Percentiles rank a stretch among this genome's conserved stretches.
Conservation (phyloP, 2,329 filamentous ascomycete genomes). For the Alternaria ethzedia region DNA sequence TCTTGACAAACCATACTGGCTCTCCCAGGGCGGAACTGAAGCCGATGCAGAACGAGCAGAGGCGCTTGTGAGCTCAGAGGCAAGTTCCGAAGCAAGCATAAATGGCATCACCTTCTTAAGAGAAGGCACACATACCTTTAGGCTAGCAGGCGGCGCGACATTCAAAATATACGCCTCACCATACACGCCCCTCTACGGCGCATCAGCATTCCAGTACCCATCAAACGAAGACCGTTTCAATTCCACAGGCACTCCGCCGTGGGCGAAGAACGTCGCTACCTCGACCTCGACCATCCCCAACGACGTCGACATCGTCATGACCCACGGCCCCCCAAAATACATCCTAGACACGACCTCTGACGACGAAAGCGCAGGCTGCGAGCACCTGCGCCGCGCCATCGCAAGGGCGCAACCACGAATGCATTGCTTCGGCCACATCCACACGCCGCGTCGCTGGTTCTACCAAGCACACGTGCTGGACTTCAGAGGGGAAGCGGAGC, state of each 20-base stretch:
- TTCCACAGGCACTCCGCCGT: constrained; percentile 24
- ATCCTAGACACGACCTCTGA: constrained; percentile 54
- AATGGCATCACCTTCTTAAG: constrained; percentile 59
- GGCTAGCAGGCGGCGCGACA: constrained; percentile 54
- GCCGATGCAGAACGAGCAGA: constrained; percentile 11
- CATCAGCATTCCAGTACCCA: constrained; percentile 62
- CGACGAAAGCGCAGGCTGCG: constrained; percentile 58
- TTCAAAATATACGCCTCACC: constrained; percentile 60
- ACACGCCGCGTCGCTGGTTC: constrained; percentile 49
- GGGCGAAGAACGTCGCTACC: constrained; percentile 26
- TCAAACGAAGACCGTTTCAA: constrained; percentile 60
- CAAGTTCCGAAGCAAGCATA: constrained; percentile 45
- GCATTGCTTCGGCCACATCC: constrained; percentile 68
- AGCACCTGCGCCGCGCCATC: constrained; percentile 59
- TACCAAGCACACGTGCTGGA: constrained; percentile 39
- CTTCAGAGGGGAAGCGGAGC: constrained; percentile 23
- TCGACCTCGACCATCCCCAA: constrained; percentile 35
- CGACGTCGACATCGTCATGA: constrained; percentile 63
- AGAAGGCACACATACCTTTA: constrained; percentile 58
- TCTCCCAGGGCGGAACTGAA: constrained; percentile 38
- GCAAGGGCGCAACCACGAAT: constrained; percentile 55
- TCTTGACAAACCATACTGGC: constrained; percentile 53
- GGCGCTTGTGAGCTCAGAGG: constrained; percentile 43
- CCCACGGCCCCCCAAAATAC: constrained; percentile 63
- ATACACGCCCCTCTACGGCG: constrained; percentile 60